Evolutionary conservation across 2,329 filamentous ascomycete genomes (phyloP), one percentile per base, ranked within the genome.

Genomic region (Zymoseptoria passerinii): DNA sequence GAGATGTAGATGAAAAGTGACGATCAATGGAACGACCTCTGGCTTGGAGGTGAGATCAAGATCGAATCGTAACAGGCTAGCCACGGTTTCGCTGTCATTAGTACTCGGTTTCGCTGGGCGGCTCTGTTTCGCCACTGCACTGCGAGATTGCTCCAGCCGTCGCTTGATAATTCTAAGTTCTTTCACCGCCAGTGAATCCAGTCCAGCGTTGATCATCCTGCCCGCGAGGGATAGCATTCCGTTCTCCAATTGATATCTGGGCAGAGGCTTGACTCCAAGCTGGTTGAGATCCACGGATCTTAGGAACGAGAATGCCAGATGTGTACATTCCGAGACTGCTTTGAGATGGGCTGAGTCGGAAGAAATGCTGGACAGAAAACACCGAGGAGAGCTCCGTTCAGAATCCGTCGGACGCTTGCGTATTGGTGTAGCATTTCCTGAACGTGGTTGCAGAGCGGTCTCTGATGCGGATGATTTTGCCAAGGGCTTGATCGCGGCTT

Each of bases 161-260:
- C 75, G 79, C 70, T 89, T 90, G 63, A 92, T 70, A 9, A 85
- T 74, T 48, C 82, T 77, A 59, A 92, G 70, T 66, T 92, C 88
- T 67, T 84, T 88, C 49, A 84, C 72, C 0, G 89, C 88, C 58
- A 86, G 76, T n/a, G 84, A 82, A 51, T 87, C 81, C 54, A 91
- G 71, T 1, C 83, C 82, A 52, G 90, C 76, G 0, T 77, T 75
- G 13, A 90, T 74, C 1, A 92, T 76, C 68, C 85, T 89, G 48
- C 82, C 81, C 48, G 87, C 73, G 55, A 92, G 78, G 0, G 85
- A 83, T 16, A 87, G 82, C 79, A 89, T 88, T 56, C 88, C 89
- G 59, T 79, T 84, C 69, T 92, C 89, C 3, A 92, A 72, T 68
- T 92, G 87, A 48, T 88, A 74, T 50, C 82, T 79, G 1, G 83